Percentiles rank a stretch among this genome's conserved stretches.
Evolutionary conservation across 192 early-diverging fungal genomes (phyloP).

Genomic region (Powellomyces hirtus): DNA sequence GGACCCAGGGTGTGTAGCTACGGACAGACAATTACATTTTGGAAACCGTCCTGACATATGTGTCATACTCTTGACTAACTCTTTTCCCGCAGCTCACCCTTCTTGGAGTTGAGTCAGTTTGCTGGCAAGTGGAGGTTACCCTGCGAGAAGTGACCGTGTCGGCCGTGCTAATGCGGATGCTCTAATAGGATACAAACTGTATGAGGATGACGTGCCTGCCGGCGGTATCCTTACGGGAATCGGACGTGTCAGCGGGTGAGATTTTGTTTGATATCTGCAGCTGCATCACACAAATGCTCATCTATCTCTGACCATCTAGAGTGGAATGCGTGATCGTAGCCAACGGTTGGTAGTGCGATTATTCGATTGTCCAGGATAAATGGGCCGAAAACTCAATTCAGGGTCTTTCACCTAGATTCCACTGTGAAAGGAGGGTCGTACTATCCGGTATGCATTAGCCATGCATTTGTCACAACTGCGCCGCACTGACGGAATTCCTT

Average conservation of each 20-base stretch:
- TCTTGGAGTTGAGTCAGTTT: conserved; percentile 92
- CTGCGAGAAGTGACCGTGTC: background rate
- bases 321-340: conserved; percentile 96
- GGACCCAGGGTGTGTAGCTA: conserved; percentile 66
- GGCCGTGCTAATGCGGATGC: background rate
- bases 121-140: conserved; percentile 47
- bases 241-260: conserved; percentile 83
- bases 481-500: too few species aligned
- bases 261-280: too few species aligned
- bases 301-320: conserved; percentile 45
- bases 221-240: conserved; percentile 96
- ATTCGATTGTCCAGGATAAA: too few species aligned
- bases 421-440: conserved; percentile 99
- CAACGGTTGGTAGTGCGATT: conserved; percentile 69
- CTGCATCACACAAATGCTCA: background rate
- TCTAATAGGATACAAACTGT: conserved; percentile 80
- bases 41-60: too few species aligned
- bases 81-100: conserved; percentile 67
- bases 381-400: background rate
- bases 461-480: background rate
- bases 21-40: conserved; percentile 3
- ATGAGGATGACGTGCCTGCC: conserved; percentile 80
- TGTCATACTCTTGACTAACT: too few species aligned
- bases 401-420: conserved; percentile 65
- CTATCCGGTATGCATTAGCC: conserved; percentile 83